phyloP scores from a whole-genome alignment of 2,329 filamentous ascomycete species.

The Massarina eburnea region DNA sequence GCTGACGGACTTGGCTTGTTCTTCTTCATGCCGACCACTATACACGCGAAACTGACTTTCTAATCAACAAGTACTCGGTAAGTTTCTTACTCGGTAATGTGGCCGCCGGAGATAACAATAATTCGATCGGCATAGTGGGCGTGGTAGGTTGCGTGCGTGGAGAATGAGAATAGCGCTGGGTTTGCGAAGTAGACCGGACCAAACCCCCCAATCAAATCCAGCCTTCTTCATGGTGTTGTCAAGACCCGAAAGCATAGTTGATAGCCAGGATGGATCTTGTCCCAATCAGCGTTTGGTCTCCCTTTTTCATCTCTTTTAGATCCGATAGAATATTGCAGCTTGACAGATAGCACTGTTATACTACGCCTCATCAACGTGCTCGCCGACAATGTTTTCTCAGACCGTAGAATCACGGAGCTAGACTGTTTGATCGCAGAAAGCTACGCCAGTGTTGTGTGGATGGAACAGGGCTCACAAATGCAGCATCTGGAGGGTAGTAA shows the following conservation, averaged over 20 bases:
- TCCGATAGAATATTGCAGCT: conserved; percentile 17
- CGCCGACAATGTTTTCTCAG: conserved; percentile 27
- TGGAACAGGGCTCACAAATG: conserved; percentile 25
- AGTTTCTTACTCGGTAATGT: conserved; percentile 9
- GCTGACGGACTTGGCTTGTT: background rate
- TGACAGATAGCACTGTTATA: conserved; percentile 24
- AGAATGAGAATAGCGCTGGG: conserved; percentile 20
- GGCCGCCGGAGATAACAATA: conserved; percentile 10
- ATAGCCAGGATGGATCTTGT: conserved; percentile 47
- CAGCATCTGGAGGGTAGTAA: conserved; percentile 7
- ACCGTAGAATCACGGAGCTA: conserved; percentile 31
- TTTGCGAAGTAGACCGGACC: conserved; percentile 46
- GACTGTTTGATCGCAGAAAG: conserved; percentile 31
- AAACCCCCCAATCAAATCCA: conserved; percentile 48
- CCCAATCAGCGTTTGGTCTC: conserved; percentile 46
- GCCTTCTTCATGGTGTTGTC: conserved; percentile 49
- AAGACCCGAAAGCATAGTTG: conserved; percentile 50
- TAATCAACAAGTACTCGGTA: conserved; percentile 8
- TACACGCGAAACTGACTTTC: conserved; percentile 5
- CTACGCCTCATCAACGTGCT: conserved; percentile 24
- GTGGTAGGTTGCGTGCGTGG: conserved; percentile 15
- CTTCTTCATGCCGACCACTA: too few species aligned
- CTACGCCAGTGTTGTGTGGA: conserved; percentile 10
- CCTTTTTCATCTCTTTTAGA: conserved; percentile 12
- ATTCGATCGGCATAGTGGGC: conserved; percentile 11